Base-by-base conservation (phyloP, 2,329 filamentous ascomycete species). In the Scytalidium sp. region DNA sequence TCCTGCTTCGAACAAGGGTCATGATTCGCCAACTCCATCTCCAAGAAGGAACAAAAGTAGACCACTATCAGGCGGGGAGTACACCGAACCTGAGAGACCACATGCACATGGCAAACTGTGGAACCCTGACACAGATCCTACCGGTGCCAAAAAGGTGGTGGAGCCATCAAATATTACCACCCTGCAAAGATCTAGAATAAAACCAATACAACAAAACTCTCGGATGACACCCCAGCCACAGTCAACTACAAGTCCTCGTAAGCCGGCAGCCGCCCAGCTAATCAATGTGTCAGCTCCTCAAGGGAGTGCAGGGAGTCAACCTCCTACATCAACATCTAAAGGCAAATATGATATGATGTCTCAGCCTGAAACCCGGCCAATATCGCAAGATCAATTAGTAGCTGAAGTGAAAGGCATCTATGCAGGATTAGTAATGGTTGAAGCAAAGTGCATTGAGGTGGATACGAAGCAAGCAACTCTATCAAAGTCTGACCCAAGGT, bases 401-500 rank as follows among this genome's bases (percentile, higher is more conserved):
- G 60, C 59, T 3, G 60, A 63, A 49, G 60, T 62, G 6, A 64
- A 63, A 43, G 60, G 60, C 0, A 94, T 94, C 3, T 96, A 96
- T 60, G 84, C 85, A 0, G 90, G 88, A 0, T 69, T 97, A 0
- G 85, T 90, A 0, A 89, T 94, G 83, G 88, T 96, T 0, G 93
- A 97, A 59, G 83, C 80, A 9, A 94, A 93, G 54, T 95, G 89
- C 59, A 90, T 94, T 1, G 86, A 93, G 45, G 85, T 93, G 1
- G 87, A 92, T 57, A 82, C 80, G 41, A 72, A 76, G 41, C 78
- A 84, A 56, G 70, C 72, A 6, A 67, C 71, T 25, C 70, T 71
- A 7, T 75, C 80, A 0, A 78, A 81, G 15, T 15, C 32, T 4
- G 32, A 36, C 15, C 32, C 5, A 15, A 36, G 32, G 15, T 15